Conservation (phyloP, 2,329 filamentous ascomycete genomes). For the Venturia asperata region DNA sequence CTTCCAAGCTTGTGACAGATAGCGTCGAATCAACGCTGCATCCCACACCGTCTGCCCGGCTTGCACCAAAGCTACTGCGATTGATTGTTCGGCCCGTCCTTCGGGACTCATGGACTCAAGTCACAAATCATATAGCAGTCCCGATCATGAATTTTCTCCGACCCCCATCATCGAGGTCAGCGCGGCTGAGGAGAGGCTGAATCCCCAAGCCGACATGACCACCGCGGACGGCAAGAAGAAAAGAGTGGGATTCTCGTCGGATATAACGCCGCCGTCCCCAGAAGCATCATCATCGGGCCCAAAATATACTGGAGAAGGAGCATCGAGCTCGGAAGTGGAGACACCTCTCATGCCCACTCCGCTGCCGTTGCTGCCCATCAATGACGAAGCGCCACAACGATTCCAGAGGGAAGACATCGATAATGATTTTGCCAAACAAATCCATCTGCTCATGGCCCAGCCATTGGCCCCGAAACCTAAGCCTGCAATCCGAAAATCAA, state of each 20-base stretch:
- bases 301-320: conserved; percentile 8
- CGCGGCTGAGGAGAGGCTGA: neutral
- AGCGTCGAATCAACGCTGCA: neutral
- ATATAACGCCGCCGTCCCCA: conserved; percentile 17
- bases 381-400: conserved; percentile 5
- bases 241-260: conserved; percentile 18
- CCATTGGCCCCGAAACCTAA: conserved; percentile 10
- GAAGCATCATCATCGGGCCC: neutral
- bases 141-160: neutral
- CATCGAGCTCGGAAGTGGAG: neutral
- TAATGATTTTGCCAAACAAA: neutral
- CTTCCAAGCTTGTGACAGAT: conserved; percentile 5
- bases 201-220: conserved; percentile 8
- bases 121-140: neutral
- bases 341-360: neutral
- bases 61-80: neutral
- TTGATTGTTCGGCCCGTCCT: neutral
- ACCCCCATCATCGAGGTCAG: neutral
- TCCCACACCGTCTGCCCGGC: neutral
- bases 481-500: conserved; percentile 14
- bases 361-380: neutral
- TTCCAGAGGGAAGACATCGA: neutral
- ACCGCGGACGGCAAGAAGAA: conserved; percentile 18
- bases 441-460: conserved; percentile 1
- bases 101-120: neutral